Evolutionary conservation across 1,139 yeast genomes (phyloP).

Genomic region (Spathaspora sp.): DNA sequence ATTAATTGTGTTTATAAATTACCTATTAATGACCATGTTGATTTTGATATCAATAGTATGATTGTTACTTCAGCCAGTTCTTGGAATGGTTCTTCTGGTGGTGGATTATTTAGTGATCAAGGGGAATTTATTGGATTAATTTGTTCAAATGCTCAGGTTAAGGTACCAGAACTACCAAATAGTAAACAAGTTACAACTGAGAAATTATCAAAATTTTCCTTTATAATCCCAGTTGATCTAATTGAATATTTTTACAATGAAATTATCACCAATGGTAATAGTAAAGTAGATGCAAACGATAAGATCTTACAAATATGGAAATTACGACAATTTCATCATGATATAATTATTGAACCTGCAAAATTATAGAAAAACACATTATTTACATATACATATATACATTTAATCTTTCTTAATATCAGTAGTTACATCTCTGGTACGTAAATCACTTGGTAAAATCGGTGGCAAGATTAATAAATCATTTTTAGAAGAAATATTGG

Average conservation of each 20-base stretch:
- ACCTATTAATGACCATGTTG: slow-evolving; percentile 12
- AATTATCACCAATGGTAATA: slow-evolving; percentile 4
- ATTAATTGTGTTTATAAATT: slow-evolving; percentile 28
- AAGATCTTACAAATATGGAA: slow-evolving; percentile 26
- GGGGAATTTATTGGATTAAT: slow-evolving; percentile 52
- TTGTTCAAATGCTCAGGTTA: slow-evolving; percentile 59
- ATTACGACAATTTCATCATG: slow-evolving; percentile 23
- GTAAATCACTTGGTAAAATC: slow-evolving; percentile 10
- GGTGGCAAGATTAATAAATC: slow-evolving; percentile 14
- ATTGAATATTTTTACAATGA: slow-evolving; percentile 20
- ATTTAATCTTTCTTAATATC: slow-evolving; percentile 1
- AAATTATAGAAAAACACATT: slow-evolving; percentile 9
- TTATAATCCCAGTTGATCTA: slow-evolving; percentile 31
- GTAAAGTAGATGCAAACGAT: slow-evolving; percentile 12
- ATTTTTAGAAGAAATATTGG: not conserved
- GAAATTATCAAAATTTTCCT: slow-evolving; percentile 27
- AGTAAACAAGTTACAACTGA: slow-evolving; percentile 19
- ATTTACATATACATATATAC: not conserved
- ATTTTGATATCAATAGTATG: slow-evolving; percentile 25
- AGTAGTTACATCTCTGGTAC: slow-evolving; percentile 5
- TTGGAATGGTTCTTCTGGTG: slow-evolving; percentile 81
- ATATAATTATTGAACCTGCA: slow-evolving; percentile 16
- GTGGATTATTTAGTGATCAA: slow-evolving; percentile 48
- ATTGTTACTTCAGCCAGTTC: slow-evolving; percentile 59
- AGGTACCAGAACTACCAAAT: slow-evolving; percentile 15